phyloP scores from a whole-genome alignment of 495 filamentous ascomycete genomes.

The Letharia lupina region DNA sequence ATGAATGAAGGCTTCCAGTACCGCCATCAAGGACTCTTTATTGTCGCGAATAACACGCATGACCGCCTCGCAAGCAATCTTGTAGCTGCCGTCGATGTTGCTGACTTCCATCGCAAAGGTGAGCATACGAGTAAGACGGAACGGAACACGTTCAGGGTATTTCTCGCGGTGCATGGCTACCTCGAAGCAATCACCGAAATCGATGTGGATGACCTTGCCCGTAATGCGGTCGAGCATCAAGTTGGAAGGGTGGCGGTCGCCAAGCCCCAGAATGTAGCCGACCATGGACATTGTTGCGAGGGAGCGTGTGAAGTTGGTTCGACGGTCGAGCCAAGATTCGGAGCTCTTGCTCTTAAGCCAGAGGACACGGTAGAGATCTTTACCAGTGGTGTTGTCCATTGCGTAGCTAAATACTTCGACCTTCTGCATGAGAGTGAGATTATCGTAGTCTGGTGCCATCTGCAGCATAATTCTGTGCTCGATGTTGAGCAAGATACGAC shows the following conservation, averaged over 20 bases:
- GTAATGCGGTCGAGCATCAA: conserved; percentile 93
- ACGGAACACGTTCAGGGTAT: conserved; percentile 94
- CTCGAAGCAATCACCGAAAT: conserved; percentile 99
- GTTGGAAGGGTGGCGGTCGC: conserved; percentile 94
- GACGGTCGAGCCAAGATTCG: conserved; percentile 91
- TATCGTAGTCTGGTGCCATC: conserved; percentile 98
- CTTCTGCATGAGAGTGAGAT: conserved; percentile 98
- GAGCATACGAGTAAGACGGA: conserved; percentile 95
- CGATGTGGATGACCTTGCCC: conserved; percentile 93
- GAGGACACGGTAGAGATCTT: conserved; percentile 93
- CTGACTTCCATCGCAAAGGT: conserved; percentile 99
- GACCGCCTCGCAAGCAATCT: conserved; percentile 94
- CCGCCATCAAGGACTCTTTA: conserved; percentile 97
- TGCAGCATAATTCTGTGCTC: conserved; percentile 99
- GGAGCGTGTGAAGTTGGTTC: conserved; percentile 95
- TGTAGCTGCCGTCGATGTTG: conserved; percentile 97
- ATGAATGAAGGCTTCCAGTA: conserved; percentile 97
- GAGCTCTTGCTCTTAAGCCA: conserved; percentile 99
- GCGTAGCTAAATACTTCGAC: conserved; percentile 99
- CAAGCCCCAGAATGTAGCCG: conserved; percentile 93
- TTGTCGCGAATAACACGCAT: conserved; percentile 95
- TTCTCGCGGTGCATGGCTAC: conserved; percentile 99
- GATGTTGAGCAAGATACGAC: conserved; percentile 96
- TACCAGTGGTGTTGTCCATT: conserved; percentile 96
- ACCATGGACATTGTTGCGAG: conserved; percentile 99